Evolutionary conservation across 345 rosid species (phyloP).

Genomic region (Eucalyptus polybractea): DNA sequence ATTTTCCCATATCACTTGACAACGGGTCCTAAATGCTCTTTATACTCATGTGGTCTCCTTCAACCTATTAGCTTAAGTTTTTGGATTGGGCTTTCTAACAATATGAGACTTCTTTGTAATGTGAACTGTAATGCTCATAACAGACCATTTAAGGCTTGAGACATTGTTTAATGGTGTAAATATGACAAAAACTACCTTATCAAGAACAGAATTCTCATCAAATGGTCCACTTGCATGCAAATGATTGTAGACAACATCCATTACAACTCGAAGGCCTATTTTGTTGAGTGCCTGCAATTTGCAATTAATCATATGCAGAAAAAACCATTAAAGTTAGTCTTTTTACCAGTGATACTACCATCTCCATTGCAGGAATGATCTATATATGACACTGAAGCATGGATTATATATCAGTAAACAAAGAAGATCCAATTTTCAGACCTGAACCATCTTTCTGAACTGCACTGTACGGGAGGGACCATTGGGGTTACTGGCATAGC

Average conservation of each 20-base stretch:
- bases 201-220: conserved; percentile 74
- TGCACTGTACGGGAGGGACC: conserved; percentile 65
- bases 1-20: no score
- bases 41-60: no score
- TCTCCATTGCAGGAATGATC: neutral
- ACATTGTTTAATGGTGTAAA: neutral
- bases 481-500: conserved; percentile 75
- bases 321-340: neutral
- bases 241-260: conserved; percentile 97
- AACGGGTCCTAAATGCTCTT: no score
- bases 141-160: neutral
- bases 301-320: neutral
- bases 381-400: neutral
- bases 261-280: conserved; percentile 57
- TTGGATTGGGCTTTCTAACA: no score
- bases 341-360: neutral
- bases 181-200: conserved; percentile 44
- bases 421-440: conserved; percentile 5
- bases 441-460: conserved; percentile 97
- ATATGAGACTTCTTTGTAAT: neutral
- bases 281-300: conserved; percentile 49
- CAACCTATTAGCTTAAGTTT: no score
- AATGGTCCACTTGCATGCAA: conserved; percentile 79
- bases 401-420: neutral
- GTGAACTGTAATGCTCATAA: neutral